Conservation (phyloP, 345 rosid species). For the Passiflora organensis region DNA sequence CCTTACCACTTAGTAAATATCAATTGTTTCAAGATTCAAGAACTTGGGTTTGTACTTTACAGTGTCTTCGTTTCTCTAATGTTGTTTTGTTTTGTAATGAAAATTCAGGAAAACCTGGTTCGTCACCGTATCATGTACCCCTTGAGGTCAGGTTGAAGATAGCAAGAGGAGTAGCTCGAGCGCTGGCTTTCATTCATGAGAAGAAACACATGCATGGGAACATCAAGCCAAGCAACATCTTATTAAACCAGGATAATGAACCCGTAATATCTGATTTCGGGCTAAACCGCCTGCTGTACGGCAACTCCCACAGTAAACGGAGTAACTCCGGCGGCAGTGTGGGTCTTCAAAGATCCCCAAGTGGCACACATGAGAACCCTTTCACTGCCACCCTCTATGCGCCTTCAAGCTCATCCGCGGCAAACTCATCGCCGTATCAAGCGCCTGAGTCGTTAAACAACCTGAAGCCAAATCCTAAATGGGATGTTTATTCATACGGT, state of each 20-base stretch:
- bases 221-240: conserved; percentile 72
- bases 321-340: conserved; percentile 23
- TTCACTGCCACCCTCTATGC: conserved; percentile 12
- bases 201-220: conserved; percentile 80
- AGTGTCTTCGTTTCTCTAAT: not conserved
- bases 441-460: conserved; percentile 65
- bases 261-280: conserved; percentile 69
- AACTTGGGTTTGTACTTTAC: not conserved
- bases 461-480: conserved; percentile 56
- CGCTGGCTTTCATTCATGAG: conserved; percentile 67
- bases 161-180: conserved; percentile 74
- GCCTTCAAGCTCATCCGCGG: conserved; percentile 19
- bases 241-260: conserved; percentile 53
- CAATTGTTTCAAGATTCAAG: no score
- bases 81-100: not conserved
- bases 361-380: conserved; percentile 8
- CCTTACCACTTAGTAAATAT: no score
- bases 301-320: conserved; percentile 20
- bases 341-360: conserved; percentile 32
- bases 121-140: conserved; percentile 46
- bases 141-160: conserved; percentile 64
- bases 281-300: conserved; percentile 42
- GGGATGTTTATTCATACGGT: conserved; percentile 88
- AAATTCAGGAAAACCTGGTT: conserved; percentile 37
- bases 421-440: conserved; percentile 34